phyloP scores from a whole-genome alignment of 1,284 basidiomycete species.

The Naganishia liquefaciens region DNA sequence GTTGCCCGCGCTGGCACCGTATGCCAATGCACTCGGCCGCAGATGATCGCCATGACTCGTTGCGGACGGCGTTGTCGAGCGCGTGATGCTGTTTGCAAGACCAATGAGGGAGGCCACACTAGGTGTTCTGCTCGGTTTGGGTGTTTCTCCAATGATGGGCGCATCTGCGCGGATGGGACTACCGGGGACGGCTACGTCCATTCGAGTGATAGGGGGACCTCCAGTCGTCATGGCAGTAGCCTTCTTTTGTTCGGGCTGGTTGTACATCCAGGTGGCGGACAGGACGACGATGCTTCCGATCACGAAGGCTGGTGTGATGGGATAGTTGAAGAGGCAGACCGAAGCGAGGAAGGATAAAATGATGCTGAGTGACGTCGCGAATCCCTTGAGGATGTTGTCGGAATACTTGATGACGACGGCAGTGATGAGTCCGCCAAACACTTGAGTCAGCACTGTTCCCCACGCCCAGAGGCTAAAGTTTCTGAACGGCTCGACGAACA shows the following conservation, averaged over 20 bases:
- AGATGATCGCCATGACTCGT: constrained; percentile 1
- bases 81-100: constrained; percentile 33
- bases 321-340: constrained; percentile 82
- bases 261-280: constrained; percentile 85
- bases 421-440: constrained; percentile 84
- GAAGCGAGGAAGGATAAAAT: constrained; percentile 89
- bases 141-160: constrained; percentile 52
- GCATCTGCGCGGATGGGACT: constrained; percentile 48
- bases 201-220: constrained; percentile 33
- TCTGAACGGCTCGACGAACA: constrained; percentile 46
- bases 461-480: constrained; percentile 84
- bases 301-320: constrained; percentile 79
- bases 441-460: constrained; percentile 84
- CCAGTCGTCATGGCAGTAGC: constrained; percentile 29
- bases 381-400: constrained; percentile 70
- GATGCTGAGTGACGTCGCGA: constrained; percentile 89
- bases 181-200: constrained; percentile 48
- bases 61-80: constrained; percentile 24
- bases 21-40: constrained; percentile 11
- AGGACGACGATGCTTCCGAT: constrained; percentile 80
- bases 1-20: neutral
- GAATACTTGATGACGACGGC: constrained; percentile 63
- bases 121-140: constrained; percentile 43
- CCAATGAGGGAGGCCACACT: constrained; percentile 47
- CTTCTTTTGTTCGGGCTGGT: constrained; percentile 57